Evolutionary conservation across 352 stramenopile species (phyloP).

Genomic region (Halophytophthora batemanensis): DNA sequence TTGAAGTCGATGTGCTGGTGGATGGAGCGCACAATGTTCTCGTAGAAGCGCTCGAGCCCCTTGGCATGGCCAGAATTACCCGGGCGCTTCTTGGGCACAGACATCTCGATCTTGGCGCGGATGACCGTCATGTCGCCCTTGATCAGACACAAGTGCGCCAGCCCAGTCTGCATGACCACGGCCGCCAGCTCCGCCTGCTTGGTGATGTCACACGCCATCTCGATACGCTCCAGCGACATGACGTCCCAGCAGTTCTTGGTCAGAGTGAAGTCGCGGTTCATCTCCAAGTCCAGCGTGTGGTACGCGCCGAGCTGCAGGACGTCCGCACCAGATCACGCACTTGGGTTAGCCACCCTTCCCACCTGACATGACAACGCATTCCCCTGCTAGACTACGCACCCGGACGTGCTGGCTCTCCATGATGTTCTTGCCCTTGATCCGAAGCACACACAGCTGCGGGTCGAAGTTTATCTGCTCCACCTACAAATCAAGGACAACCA

Average conservation of each 20-base stretch:
- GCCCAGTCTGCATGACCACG: conserved; percentile 95
- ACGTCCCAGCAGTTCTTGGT: conserved; percentile 97
- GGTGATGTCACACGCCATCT: conserved; percentile 93
- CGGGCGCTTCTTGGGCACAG: conserved; percentile 96
- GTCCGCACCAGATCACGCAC: neutral
- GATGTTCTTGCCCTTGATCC: conserved; percentile 94
- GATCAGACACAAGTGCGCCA: conserved; percentile 98
- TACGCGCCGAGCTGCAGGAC: conserved; percentile 90
- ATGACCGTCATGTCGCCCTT: conserved; percentile 96
- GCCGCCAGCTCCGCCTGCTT: conserved; percentile 94
- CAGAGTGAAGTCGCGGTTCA: conserved; percentile 96
- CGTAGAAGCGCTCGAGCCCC: conserved; percentile 94
- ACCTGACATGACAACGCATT: too few species aligned
- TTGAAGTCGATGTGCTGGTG: conserved; percentile 96
- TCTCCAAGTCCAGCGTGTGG: conserved; percentile 96
- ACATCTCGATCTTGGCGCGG: conserved; percentile 94
- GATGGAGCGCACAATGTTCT: conserved; percentile 95
- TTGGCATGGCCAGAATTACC: conserved; percentile 94
- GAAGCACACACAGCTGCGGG: conserved; percentile 88
- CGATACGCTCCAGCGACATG: conserved; percentile 95
- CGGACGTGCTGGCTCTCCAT: conserved; percentile 95
- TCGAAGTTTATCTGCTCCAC: conserved; percentile 98
- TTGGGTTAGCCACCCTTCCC: neutral
- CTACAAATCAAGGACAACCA: conserved; percentile 22
- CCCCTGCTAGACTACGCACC: conserved; percentile 61